Evolutionary conservation across 2,329 filamentous ascomycete species (phyloP), one percentile per base, ranked within the genome.

Genomic region (Monilinia vaccinii-corymbosi): DNA sequence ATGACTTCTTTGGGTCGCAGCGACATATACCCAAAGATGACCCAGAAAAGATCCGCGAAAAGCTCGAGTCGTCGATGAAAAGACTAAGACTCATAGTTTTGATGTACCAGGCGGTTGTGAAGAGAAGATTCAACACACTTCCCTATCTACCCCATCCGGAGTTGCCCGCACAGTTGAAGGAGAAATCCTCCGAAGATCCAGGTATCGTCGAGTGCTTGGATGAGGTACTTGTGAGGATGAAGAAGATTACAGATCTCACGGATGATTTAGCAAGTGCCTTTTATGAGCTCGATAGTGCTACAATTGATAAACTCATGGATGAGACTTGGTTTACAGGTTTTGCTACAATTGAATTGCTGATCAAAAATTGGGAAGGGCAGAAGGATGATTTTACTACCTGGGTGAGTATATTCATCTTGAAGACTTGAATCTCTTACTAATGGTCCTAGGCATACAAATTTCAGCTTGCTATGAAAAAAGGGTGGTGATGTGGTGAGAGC

Each of bases 361-460:
- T 76, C 53, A 75, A 77, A 61, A 77, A 79, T 23, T 92, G 88
- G 88, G 74, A 80, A 3, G 85, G 80, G 0, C 73, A 80, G 50
- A 78, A 81, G 21, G 91, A 96, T 68, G 89, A 87, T 68, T 96
- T 95, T 69, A 87, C 85, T 0, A 77, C 81, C 18, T 96, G 91
- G 91, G 83, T 72, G 55, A 58, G 69, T 62, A 13, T 8, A 18
- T 32, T 36, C 13, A 14, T 13, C 0, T 58, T 40, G 38, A 14
- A 10, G 18, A 28, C 13, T 31, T 53, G 6, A 6, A 51, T 32
- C 28, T 1, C 21, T 62, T 40, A 46, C 62, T 64, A 60, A 62
- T 44, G 45, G 1, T 23, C 45, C 7, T 47, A 71, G 69, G 67
- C 68, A 18, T 44, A 48, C 11, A 71, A 70, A 50, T 71, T 70